These are phyloP conservation scores for Tetracentron sinense DNA, from an alignment of 164 flowering plant species.

Conservation along the genomic window DNA sequence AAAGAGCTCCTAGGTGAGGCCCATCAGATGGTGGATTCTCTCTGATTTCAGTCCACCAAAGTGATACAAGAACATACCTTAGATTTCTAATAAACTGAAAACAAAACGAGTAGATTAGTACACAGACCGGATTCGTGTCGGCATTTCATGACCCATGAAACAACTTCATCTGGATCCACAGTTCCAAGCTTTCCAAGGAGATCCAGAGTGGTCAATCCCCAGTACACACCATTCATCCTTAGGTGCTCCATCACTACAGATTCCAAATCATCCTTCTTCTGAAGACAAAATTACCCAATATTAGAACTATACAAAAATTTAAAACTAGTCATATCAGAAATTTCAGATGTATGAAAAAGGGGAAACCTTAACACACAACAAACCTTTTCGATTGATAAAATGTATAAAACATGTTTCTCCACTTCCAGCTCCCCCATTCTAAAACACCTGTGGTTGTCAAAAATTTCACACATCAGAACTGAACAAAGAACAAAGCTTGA, in stretches of 20 bases:
- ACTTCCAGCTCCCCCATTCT: conserved; percentile 65
- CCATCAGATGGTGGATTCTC: neutral
- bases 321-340: neutral
- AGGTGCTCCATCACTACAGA: conserved; percentile 86
- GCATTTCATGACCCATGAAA: conserved; percentile 81
- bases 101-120: neutral
- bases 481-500: too few species aligned
- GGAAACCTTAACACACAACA: neutral
- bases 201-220: conserved; percentile 88
- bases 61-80: neutral
- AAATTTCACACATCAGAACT: too few species aligned
- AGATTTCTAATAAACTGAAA: neutral
- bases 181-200: conserved; percentile 59
- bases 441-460: too few species aligned
- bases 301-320: neutral
- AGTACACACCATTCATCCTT: conserved; percentile 85
- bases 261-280: conserved; percentile 74
- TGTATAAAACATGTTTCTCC: conserved; percentile 68
- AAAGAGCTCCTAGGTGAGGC: neutral
- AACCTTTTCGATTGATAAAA: conserved; percentile 79
- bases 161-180: conserved; percentile 64
- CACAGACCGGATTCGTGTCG: conserved; percentile 81
- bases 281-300: conserved; percentile 5
- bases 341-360: neutral
- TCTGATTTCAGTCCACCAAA: neutral